These are phyloP conservation scores for Aspergillus versicolor DNA, from an alignment of 2,329 filamentous ascomycete species.

Conservation along the genomic window DNA sequence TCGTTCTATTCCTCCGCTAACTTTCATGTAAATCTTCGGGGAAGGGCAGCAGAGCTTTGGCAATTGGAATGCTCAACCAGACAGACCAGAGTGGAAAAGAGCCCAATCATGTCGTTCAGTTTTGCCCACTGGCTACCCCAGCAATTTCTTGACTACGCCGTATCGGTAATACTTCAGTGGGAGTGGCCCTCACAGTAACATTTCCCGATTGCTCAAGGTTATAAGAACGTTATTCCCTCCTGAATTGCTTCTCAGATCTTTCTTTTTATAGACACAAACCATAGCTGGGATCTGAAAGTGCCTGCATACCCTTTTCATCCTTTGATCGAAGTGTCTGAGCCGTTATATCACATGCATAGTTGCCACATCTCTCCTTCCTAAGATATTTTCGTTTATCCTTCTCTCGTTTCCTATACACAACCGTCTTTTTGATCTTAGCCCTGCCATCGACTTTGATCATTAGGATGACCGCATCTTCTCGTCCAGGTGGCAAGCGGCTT, in stretches of 20 bases:
- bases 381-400: neutral
- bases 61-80: neutral
- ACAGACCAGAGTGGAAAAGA: constrained; percentile 2
- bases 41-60: neutral
- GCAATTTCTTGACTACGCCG: neutral
- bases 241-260: neutral
- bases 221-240: neutral
- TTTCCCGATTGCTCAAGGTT: neutral
- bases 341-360: neutral
- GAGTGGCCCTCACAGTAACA: neutral
- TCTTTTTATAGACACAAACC: no score
- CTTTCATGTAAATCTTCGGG: neutral
- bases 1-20: neutral
- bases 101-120: constrained; percentile 1
- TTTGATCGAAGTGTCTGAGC: neutral
- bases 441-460: neutral
- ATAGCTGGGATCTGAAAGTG: neutral
- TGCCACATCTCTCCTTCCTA: neutral
- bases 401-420: neutral
- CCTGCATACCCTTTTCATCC: neutral
- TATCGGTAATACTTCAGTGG: neutral
- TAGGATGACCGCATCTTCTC: constrained; percentile 27
- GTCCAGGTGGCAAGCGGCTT: constrained; percentile 33
- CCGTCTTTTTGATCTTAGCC: neutral
- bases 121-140: neutral